A percentile compares a stretch with the other conserved stretches of the same genome.
phyloP scores from a whole-genome alignment of 306 rosid species.

The Rubus idaeus region DNA sequence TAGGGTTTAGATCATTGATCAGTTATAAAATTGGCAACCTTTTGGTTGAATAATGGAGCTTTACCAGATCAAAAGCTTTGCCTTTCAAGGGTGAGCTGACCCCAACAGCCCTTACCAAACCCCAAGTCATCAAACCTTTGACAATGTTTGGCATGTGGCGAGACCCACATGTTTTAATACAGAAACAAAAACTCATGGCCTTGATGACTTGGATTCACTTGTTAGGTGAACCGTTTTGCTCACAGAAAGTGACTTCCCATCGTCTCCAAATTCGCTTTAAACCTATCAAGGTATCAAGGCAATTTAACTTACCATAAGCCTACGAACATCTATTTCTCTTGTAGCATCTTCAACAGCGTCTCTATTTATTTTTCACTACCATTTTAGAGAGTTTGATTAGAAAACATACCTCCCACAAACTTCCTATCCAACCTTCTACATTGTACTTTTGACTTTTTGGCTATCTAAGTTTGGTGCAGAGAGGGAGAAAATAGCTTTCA shows the following conservation, averaged over 20 bases:
- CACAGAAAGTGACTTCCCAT: slow-evolving; percentile 7
- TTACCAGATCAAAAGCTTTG: neutral
- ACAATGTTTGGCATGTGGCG: slow-evolving; percentile 13
- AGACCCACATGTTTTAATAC: neutral
- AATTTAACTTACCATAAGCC: neutral
- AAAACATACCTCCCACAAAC: neutral
- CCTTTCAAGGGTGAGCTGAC: neutral
- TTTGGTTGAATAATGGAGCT: neutral
- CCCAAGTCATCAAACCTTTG: slow-evolving; percentile 1
- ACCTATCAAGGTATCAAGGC: neutral
- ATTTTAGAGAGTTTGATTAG: neutral
- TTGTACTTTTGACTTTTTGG: neutral
- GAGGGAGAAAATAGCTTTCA: neutral
- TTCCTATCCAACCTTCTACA: neutral
- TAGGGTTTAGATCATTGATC: neutral
- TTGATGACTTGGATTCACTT: neutral
- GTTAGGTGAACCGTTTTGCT: slow-evolving; percentile 31
- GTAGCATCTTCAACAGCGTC: neutral
- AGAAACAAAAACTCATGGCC: slow-evolving; percentile 13
- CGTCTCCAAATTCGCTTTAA: neutral
- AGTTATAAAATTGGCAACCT: neutral
- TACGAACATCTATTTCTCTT: neutral
- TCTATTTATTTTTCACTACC: neutral
- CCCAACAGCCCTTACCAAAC: slow-evolving; percentile 18
- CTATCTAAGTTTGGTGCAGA: neutral